These are phyloP conservation scores for Tripterygium wilfordii DNA, from an alignment of 177 flowering plant species.

Conservation along the genomic window DNA sequence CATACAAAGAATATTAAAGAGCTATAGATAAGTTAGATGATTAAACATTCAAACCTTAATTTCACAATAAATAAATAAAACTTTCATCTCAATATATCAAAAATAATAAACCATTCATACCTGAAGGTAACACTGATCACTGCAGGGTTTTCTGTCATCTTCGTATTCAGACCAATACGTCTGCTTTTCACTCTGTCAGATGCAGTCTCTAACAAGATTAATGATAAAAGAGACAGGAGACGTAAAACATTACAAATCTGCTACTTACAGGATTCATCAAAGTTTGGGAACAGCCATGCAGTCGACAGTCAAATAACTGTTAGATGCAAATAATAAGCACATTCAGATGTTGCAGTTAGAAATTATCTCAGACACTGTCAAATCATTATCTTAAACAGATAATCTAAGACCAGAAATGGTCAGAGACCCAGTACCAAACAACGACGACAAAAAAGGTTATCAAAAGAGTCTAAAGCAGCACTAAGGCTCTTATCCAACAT, in stretches of 20 bases:
- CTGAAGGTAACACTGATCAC: conserved; percentile 75
- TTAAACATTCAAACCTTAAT: too few relatives aligned
- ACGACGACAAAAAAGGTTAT: conserved; percentile 96
- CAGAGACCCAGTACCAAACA: conserved; percentile 66
- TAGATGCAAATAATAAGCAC: conserved; percentile 8
- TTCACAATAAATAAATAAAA: too few relatives aligned
- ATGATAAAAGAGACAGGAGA: conserved; percentile 5
- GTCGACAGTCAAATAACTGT: conserved; percentile 93
- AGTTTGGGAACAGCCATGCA: conserved; percentile 92
- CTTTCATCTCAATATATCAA: background rate
- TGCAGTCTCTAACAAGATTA: conserved; percentile 8
- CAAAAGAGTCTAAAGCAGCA: conserved; percentile 89
- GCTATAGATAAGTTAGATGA: too few relatives aligned
- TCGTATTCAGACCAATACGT: conserved; percentile 46
- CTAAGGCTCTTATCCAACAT: conserved; percentile 64
- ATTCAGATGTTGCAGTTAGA: conserved; percentile 7
- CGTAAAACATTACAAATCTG: background rate
- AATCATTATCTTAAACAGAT: conserved; percentile 3
- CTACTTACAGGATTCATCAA: conserved; percentile 66
- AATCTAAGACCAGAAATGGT: background rate
- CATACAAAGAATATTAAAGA: too few relatives aligned
- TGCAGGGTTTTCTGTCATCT: conserved; percentile 74
- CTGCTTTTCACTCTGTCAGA: conserved; percentile 74
- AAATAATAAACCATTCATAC: conserved; percentile 31
- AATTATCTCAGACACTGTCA: background rate